Base-by-base conservation (phyloP, 345 rosid genomes). In the Lepidium sativum region DNA sequence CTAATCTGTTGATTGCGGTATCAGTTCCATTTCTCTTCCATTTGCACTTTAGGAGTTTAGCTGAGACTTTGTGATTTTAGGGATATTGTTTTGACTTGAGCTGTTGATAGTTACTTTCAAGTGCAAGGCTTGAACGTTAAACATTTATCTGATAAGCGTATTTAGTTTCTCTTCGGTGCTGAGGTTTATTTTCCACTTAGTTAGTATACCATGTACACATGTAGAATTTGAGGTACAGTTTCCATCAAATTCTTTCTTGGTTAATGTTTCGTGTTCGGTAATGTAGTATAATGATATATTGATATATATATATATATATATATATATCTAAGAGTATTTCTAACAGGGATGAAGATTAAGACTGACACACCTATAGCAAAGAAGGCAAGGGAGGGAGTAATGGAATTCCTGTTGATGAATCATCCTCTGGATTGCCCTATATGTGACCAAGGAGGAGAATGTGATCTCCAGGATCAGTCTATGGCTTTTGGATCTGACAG, bases 401-500 rank as follows among this genome's bases (percentile, higher is more conserved):
- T 94, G 99, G 97, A 94, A 34, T 94, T 91, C 45, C 66, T 94
- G 83, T 77, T 94, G 73, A 94, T 94, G 97, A 94, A 94, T 61
- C 99, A 88, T 78, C 99, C 99, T 10, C 48, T 94, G 60, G 99
- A 94, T 78, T 94, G 99, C 39, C 99, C 99, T 50, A 94, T 90
- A 11, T 94, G 99, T 74, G 99, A 90, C 70, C 99, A 90, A 70
- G 99, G 99, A 67, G 99, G 97, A 64, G 99, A 94, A 51, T 90
- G 99, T 73, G 99, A 94, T 81, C 96, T 94, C 58, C 99, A 94
- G 69, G 99, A 94, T 78, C 99, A 95, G 76, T 91, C 96, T 45
- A 95, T 95, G 99, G 99, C 99, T 53, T 95, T 95, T 73, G 99
- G 99, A 41, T 86, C 99, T 49, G 97, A 95, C 54, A 92, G 97